Base-by-base conservation (phyloP, 306 rosid species). In the Inga leiocalycina region DNA sequence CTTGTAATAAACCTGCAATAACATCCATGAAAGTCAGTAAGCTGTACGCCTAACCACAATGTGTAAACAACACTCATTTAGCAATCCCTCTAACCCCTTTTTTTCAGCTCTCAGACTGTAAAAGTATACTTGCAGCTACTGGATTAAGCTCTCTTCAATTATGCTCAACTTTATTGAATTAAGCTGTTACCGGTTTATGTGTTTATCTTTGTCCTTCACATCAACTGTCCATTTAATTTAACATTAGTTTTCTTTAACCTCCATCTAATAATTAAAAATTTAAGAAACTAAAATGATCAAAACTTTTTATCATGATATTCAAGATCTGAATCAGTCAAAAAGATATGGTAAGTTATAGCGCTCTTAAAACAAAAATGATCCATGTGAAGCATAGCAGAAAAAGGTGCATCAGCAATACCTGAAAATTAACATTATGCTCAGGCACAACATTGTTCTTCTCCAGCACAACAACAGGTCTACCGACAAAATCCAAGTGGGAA, bases 401-500 rank as follows among this genome's bases (percentile, higher is more conserved):
- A 39, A 43, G 64, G 71, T 43, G 83, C 79, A 81, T 54, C 17
- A 17, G 44, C 32, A 57, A 70, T 94, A 94, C 99, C 99, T 94
- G 98, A 85, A 97, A 97, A 83, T 92, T 81, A 78, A 81, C 90
- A 87, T 97, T 91, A 89, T 97, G 99, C 89, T 94, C 99, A 5
- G 99, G 97, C 76, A 97, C 97, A 27, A 85, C 95, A 84, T 97
- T 91, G 71, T 82, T 89, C 88, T 97, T 97, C 89, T 90, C 97
- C 83, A 97, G 90, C 79, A 88, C 97, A 85, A 89, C 87, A 76
- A 97, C 98, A 46, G 98, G 99, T 84, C 99, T 91, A 84, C 99
- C 99, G 76, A 73, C 94, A 90, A 94, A 34, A 88, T 97, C 98
- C 93, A 97, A 85, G 91, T 94, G 98, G 82, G 99, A 94, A 79